A percentile compares a stretch with the other conserved stretches of the same genome.
Conservation (phyloP, 179 eudicot genomes). For the Patellifolia procumbens region DNA sequence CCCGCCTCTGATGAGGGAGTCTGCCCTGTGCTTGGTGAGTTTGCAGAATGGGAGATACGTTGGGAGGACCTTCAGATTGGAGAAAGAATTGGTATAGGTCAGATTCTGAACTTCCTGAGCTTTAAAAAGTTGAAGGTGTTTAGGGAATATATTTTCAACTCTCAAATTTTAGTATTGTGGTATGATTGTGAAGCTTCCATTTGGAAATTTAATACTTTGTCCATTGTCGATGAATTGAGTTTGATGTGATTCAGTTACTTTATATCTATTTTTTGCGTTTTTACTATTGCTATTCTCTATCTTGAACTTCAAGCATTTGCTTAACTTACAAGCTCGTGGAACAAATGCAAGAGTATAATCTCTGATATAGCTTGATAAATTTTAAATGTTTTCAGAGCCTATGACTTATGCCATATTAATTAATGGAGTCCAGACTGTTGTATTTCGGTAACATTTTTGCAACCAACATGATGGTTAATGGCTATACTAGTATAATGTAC, state of each 20-base stretch:
- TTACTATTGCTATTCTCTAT: neutral
- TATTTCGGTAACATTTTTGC: neutral
- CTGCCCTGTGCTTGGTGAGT: conserved; percentile 67
- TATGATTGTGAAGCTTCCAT: neutral
- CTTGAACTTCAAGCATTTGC: neutral
- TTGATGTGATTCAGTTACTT: neutral
- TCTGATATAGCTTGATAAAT: neutral
- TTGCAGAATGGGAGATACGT: conserved; percentile 91
- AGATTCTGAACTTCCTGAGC: conserved; percentile 20
- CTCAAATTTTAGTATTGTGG: neutral
- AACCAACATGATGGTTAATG: neutral
- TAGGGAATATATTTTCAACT: neutral
- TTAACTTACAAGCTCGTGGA: neutral
- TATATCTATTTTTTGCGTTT: neutral
- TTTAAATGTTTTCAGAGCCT: neutral
- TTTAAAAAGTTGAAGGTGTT: neutral
- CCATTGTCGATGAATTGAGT: neutral
- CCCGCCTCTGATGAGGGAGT: conserved; percentile 39
- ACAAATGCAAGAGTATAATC: neutral
- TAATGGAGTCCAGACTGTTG: neutral
- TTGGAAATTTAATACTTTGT: neutral
- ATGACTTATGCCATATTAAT: neutral
- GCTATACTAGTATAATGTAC: too few relatives aligned
- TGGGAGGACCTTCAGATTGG: conserved; percentile 98
- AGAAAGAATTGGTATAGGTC: conserved; percentile 96